Base-by-base conservation (phyloP, 345 rosid genomes). In the Pseudoturritis turrita region DNA sequence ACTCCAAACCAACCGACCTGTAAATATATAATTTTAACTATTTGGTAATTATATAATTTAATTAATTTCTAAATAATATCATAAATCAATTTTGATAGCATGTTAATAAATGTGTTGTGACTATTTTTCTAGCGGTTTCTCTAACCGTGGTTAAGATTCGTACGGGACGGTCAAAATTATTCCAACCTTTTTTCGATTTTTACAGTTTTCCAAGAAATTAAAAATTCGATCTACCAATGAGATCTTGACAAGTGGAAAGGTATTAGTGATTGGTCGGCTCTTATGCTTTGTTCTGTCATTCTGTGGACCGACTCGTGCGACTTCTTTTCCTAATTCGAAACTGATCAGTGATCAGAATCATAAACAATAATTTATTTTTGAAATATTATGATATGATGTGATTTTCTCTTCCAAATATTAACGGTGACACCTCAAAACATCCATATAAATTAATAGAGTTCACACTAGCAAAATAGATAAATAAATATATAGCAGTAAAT, bases 141-240 rank as follows among this genome's bases (percentile, higher is more conserved):
- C 58, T 50, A 39, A 49, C 49, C 28, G 57, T 36, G 29, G 53
- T 71, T 58, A 57, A n/a, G 19, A 55, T 71, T 71, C 60, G 41
- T 45, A 26, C 52, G 61, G 52, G 41, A 28, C 31, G 10, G 52
- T 49, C 43, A 62, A 28, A 17, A 71, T 10, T n/a, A 62, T 72
- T 14, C 46, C 35, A 44, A 31, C 28, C 14, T 21, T 56, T 44
- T 25, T 35, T 5, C 7, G 33, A 11, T 28, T 22, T 52, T 52
- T 28, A 37, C 61, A n/a, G 39, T 35, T 31, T 62, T 28, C 22
- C 22, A 7, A 41, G 3, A 28, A 60, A 61, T 60, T 39, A 13
- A 18, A 47, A 26, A 50, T 71, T 13, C 18, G 10, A 4, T 1
- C 3, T 5, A 18, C 76, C 65, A 56, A 55, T 64, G n/a, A 35